Base-by-base conservation (phyloP, 176 grass and related monocot species). In the Phoenix dactylifera region DNA sequence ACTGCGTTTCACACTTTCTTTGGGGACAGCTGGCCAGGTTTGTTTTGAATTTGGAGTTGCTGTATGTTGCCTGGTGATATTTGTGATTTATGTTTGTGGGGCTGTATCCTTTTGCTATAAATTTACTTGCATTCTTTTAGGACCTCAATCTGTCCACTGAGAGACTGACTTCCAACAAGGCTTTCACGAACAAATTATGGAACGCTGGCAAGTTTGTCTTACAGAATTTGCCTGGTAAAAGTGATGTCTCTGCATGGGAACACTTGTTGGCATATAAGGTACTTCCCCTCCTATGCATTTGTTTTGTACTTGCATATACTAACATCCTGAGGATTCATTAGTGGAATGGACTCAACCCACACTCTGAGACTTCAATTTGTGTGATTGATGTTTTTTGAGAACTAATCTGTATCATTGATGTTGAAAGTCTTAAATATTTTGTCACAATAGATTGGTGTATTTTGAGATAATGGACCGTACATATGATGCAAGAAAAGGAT, bases 131-230 rank as follows among this genome's bases (percentile, higher is more conserved):
- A 69, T 74, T 39, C 19, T 60, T 76, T 67, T 76, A 97, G 93
- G 93, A 97, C 74, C 82, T 97, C 55, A 97, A 97, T 91, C 93
- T 97, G 35, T 91, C 86, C 65, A 80, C 56, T 16, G 93, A 97
- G 80, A 97, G 93, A 68, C 77, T 97, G 72, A 80, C 69, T 62
- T 89, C 93, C 73, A 97, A 91, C 68, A 97, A 97, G 72, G 84
- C 87, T 87, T 97, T 97, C 63, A 97, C 87, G 24, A 97, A 97
- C 72, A 97, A 97, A 68, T 77, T 97, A 67, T 97, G 93, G 93
- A 97, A 97, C 58, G 93, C 87, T 16, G 93, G 93, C 62, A 97
- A 91, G 86, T 97, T 97, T 72, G 72, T 97, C 56, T 76, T 97
- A 63, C 93, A 97, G 73, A 97, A 97, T 82, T 61, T 97, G 59